phyloP scores from a whole-genome alignment of 352 stramenopile species.

The Pseudoperonospora humuli region DNA sequence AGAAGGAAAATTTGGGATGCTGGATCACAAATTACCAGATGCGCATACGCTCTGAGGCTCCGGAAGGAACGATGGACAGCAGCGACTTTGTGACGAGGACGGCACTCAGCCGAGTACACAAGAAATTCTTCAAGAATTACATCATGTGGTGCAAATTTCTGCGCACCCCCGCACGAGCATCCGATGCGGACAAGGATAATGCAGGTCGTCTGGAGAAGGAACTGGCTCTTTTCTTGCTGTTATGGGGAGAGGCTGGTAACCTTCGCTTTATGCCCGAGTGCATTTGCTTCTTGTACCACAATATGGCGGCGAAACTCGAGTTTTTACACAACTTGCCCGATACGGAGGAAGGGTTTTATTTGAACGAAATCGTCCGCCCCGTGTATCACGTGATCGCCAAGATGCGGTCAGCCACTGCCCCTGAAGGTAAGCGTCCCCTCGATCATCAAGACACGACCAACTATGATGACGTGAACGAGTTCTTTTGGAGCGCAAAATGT shows the following conservation, averaged over 20 bases:
- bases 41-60: constrained; percentile 39
- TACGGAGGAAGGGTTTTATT: constrained; percentile 48
- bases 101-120: constrained; percentile 52
- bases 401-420: constrained; percentile 49
- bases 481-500: constrained; percentile 70
- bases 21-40: constrained; percentile 84
- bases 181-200: constrained; percentile 25
- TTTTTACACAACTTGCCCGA: constrained; percentile 48
- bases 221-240: constrained; percentile 66
- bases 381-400: constrained; percentile 72
- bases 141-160: constrained; percentile 92
- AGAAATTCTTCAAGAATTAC: constrained; percentile 89
- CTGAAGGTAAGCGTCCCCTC: constrained; percentile 32
- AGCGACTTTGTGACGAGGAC: constrained; percentile 40
- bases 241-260: constrained; percentile 83
- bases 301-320: constrained; percentile 55
- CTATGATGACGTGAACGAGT: constrained; percentile 88
- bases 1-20: constrained; percentile 82
- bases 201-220: constrained; percentile 53
- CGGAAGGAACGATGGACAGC: constrained; percentile 21
- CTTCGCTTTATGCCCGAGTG: constrained; percentile 86
- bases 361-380: constrained; percentile 59
- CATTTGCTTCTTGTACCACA: constrained; percentile 85
- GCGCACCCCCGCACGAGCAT: constrained; percentile 78
- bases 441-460: constrained; percentile 83